phyloP scores from a whole-genome alignment of 306 rosid genomes.

The Argentina anserina region DNA sequence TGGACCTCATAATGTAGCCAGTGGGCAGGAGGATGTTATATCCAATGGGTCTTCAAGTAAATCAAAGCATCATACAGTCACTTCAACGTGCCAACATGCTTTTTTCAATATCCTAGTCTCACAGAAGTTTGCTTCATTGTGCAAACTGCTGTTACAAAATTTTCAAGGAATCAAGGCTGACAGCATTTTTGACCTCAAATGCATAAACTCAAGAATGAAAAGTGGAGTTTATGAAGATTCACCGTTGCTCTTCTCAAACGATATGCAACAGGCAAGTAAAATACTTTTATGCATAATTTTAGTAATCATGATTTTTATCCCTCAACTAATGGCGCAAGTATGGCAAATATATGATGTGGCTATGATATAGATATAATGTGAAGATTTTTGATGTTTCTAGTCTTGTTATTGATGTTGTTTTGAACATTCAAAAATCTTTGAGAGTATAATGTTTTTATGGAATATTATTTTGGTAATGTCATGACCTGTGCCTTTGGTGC shows the following conservation, averaged over 20 bases:
- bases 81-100: constrained; percentile 54
- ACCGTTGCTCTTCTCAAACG: constrained; percentile 72
- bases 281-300: background rate
- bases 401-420: background rate
- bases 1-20: constrained; percentile 41
- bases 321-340: background rate
- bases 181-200: constrained; percentile 59
- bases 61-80: constrained; percentile 29
- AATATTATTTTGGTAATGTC: background rate
- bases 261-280: constrained; percentile 74
- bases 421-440: background rate
- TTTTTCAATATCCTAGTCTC: constrained; percentile 54
- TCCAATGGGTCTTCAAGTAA: constrained; percentile 46
- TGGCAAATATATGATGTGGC: background rate
- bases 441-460: background rate
- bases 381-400: background rate
- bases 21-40: constrained; percentile 36
- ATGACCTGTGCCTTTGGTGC: background rate
- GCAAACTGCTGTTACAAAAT: constrained; percentile 58
- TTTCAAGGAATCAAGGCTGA: constrained; percentile 73
- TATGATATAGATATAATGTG: background rate
- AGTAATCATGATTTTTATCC: background rate
- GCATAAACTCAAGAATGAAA: constrained; percentile 66
- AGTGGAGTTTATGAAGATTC: constrained; percentile 65
- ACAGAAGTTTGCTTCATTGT: constrained; percentile 63